Evolutionary conservation across 2,329 filamentous ascomycete genomes (phyloP).

Genomic region (Colletotrichum somersetense): DNA sequence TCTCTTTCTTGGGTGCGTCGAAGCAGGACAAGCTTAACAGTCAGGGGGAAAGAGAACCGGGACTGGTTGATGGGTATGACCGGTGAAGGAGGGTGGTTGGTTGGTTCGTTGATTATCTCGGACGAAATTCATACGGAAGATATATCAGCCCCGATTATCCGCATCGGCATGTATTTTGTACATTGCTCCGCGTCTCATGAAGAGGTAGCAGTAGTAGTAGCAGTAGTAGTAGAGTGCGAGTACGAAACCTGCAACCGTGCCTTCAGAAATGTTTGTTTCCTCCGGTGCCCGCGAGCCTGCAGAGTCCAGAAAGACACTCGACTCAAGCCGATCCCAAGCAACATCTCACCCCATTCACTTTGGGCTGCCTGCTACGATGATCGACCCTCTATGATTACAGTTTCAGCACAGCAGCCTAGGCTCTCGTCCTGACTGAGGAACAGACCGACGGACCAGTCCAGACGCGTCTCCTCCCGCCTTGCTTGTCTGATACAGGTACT

Average conservation of each 20-base stretch:
- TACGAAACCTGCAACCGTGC: slow-evolving; percentile 6
- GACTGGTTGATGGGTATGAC: slow-evolving; percentile 11
- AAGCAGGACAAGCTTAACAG: slow-evolving; percentile 30
- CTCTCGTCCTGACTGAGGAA: neutral
- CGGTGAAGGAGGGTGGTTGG: neutral
- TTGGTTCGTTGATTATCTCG: neutral
- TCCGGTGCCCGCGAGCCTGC: neutral
- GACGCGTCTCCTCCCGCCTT: neutral
- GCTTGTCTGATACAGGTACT: neutral
- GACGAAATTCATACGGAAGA: slow-evolving; percentile 17
- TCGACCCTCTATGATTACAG: neutral
- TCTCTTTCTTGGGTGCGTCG: neutral
- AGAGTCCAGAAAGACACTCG: neutral
- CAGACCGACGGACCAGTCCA: neutral
- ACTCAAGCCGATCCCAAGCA: neutral
- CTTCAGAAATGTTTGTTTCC: slow-evolving; percentile 16
- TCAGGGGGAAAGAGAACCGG: slow-evolving; percentile 4
- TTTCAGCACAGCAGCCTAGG: neutral
- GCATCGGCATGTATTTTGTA: neutral
- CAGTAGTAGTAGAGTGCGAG: neutral
- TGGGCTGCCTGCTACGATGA: neutral
- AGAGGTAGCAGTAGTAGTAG: neutral
- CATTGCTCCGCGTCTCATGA: neutral
- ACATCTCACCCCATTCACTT: neutral
- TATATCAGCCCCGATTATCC: neutral